Evolutionary conservation across 2,329 filamentous ascomycete species (phyloP).

Genomic region (Pyricularia sp.): DNA sequence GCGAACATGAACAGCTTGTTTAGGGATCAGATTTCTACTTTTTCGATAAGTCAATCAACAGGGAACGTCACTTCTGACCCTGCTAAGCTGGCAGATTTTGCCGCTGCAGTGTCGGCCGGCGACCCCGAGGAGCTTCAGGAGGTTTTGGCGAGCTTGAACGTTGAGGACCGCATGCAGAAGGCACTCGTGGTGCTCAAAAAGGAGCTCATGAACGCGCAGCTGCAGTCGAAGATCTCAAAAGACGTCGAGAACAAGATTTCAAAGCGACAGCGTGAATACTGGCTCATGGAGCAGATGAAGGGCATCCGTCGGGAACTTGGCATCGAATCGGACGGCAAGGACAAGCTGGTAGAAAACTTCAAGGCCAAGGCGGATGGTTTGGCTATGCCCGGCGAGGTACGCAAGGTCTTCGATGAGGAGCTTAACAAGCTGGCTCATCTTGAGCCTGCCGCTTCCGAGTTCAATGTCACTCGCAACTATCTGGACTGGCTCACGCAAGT

Average conservation of each 20-base stretch:
- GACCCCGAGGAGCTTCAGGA: conserved; percentile 89
- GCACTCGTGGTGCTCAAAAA: conserved; percentile 90
- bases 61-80: conserved; percentile 94
- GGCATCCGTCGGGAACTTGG: conserved; percentile 92
- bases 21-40: conserved; percentile 93
- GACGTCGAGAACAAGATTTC: conserved; percentile 97
- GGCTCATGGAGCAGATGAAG: conserved; percentile 99
- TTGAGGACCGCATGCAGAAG: conserved; percentile 88
- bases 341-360: conserved; percentile 96
- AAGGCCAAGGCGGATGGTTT: conserved; percentile 89
- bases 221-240: conserved; percentile 95
- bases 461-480: conserved; percentile 97
- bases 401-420: conserved; percentile 97
- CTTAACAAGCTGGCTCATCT: conserved; percentile 94
- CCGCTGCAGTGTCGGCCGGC: conserved; percentile 90
- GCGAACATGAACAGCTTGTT: conserved; percentile 90
- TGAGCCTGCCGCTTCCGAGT: conserved; percentile 92
- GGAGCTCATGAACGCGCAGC: conserved; percentile 94
- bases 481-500: conserved; percentile 98
- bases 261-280: conserved; percentile 95
- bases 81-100: conserved; percentile 92
- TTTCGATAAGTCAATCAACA: conserved; percentile 88
- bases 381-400: conserved; percentile 93
- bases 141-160: conserved; percentile 77
- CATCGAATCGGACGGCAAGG: conserved; percentile 95